Conservation (phyloP, 2,329 filamentous ascomycete species). For the Colletotrichum melonis region DNA sequence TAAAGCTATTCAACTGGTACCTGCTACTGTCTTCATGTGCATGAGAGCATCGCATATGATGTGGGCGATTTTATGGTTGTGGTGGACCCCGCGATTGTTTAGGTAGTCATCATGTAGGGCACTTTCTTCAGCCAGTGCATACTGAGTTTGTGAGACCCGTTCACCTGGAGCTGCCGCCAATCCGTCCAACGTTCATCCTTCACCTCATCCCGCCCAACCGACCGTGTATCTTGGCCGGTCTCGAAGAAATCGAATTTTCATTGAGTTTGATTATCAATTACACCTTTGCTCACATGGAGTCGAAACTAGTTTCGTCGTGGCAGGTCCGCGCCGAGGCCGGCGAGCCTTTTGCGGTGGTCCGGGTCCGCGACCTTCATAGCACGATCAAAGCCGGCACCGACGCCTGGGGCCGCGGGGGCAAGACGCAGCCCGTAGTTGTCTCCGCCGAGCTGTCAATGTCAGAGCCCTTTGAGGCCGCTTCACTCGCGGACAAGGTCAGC, state of each 20-base stretch:
- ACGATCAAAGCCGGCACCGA: slow-evolving; percentile 69
- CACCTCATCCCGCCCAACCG: background rate
- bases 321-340: slow-evolving; percentile 52
- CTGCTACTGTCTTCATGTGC: background rate
- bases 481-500: slow-evolving; percentile 69
- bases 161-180: background rate
- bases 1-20: background rate
- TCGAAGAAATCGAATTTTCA: background rate
- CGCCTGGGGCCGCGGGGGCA: slow-evolving; percentile 72
- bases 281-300: background rate
- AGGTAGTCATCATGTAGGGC: background rate
- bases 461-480: slow-evolving; percentile 67
- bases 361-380: slow-evolving; percentile 71
- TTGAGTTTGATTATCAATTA: background rate
- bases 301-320: slow-evolving; percentile 41
- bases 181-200: background rate
- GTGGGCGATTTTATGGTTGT: background rate
- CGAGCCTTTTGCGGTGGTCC: slow-evolving; percentile 64
- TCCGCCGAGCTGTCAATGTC: slow-evolving; percentile 69
- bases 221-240: background rate
- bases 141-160: background rate
- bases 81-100: background rate
- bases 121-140: background rate
- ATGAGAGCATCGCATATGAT: background rate
- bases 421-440: slow-evolving; percentile 71